Conservation (phyloP, 768 basidiomycete species). For the Pisolithus albus region DNA sequence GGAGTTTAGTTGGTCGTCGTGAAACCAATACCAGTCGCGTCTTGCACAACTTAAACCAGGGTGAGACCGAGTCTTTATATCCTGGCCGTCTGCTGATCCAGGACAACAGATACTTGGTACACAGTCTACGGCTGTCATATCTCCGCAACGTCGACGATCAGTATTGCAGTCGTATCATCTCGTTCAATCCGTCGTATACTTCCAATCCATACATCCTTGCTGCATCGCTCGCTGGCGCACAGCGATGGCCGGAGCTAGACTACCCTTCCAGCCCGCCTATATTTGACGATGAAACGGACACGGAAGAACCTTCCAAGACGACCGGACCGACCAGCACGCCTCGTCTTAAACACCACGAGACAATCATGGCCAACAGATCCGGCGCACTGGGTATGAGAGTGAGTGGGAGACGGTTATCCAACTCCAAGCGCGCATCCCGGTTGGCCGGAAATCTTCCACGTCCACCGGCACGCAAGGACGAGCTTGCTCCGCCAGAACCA, state of each 20-base stretch:
- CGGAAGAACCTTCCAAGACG: slow-evolving; percentile 17
- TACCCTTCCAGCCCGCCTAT: slow-evolving; percentile 64
- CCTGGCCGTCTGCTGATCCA: neutral
- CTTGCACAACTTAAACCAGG: slow-evolving; percentile 46
- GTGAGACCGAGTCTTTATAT: slow-evolving; percentile 26
- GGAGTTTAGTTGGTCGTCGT: too few species aligned
- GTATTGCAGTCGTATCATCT: slow-evolving; percentile 74
- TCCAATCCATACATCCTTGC: slow-evolving; percentile 81
- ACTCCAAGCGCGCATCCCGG: slow-evolving; percentile 43
- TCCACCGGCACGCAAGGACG: slow-evolving; percentile 5
- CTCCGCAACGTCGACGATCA: slow-evolving; percentile 86
- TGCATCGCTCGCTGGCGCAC: slow-evolving; percentile 68
- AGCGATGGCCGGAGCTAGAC: slow-evolving; percentile 81
- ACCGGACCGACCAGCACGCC: slow-evolving; percentile 44
- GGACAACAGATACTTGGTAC: slow-evolving; percentile 59
- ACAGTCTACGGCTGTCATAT: slow-evolving; percentile 78
- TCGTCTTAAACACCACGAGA: slow-evolving; percentile 75
- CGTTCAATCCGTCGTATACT: slow-evolving; percentile 68
- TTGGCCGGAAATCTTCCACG: slow-evolving; percentile 2
- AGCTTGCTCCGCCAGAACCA: slow-evolving; percentile 22
- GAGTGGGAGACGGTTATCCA: slow-evolving; percentile 51
- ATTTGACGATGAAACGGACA: slow-evolving; percentile 60
- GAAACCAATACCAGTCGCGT: too few species aligned
- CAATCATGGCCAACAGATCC: slow-evolving; percentile 71
- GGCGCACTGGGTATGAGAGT: slow-evolving; percentile 77